Evolutionary conservation across 140 eudicot species (phyloP).

Genomic region (Erigeron philadelphicus): DNA sequence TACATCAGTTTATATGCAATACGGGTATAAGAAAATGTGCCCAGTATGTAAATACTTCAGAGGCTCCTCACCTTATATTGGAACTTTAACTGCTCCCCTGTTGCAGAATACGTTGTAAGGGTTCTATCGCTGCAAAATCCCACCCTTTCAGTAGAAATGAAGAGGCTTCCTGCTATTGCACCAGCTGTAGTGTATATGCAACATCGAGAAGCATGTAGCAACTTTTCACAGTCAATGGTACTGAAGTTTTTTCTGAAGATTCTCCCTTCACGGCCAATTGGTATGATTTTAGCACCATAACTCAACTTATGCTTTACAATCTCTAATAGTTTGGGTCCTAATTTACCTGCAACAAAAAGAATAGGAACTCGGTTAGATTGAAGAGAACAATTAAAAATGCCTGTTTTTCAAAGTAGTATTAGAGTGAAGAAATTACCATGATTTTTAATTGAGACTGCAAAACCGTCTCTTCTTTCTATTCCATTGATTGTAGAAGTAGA

Average conservation of each 20-base stretch:
- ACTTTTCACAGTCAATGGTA: conserved; percentile 32
- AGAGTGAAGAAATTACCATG: conserved; percentile 4
- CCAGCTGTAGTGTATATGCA: conserved; percentile 43
- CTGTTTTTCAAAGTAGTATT: background rate
- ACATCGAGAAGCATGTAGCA: conserved; percentile 38
- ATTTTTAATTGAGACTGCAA: conserved; percentile 4
- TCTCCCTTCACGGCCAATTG: conserved; percentile 30
- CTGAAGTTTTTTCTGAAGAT: conserved; percentile 31
- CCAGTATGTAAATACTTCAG: background rate
- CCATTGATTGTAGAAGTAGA: conserved; percentile 9
- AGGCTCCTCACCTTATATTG: conserved; percentile 36
- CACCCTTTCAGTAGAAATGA: conserved; percentile 40
- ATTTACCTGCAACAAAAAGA: conserved; percentile 24
- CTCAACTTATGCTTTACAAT: conserved; percentile 36
- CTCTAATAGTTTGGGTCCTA: conserved; percentile 36
- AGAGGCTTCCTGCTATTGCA: conserved; percentile 39
- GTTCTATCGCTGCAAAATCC: conserved; percentile 41
- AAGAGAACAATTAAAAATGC: background rate
- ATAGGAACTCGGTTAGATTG: background rate
- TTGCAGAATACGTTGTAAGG: conserved; percentile 33
- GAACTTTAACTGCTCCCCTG: conserved; percentile 34
- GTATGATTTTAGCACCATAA: conserved; percentile 34
- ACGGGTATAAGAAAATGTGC: no score
- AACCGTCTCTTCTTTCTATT: conserved; percentile 16
- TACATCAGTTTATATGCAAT: conserved; percentile 8